Conservation (phyloP, 768 basidiomycete species). For the Guyanaporus albipodus region DNA sequence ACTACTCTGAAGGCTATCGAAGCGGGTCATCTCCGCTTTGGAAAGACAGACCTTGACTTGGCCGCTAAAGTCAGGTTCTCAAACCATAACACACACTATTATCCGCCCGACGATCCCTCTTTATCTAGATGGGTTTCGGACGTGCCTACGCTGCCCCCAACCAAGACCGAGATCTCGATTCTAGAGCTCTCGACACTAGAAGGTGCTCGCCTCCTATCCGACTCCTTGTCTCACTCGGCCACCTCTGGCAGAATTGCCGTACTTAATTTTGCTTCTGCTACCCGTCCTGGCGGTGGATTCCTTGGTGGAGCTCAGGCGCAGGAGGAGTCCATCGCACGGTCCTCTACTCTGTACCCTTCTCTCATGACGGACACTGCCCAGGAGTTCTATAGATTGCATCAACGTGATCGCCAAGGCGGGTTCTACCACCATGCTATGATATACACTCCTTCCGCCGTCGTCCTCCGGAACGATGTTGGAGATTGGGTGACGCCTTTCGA, state of each 20-base stretch:
- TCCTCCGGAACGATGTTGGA: slow-evolving; percentile 64
- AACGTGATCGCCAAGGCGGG: slow-evolving; percentile 42
- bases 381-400: slow-evolving; percentile 62
- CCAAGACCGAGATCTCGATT: slow-evolving; percentile 40
- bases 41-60: slow-evolving; percentile 32
- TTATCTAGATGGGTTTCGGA: slow-evolving; percentile 44
- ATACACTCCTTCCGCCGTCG: slow-evolving; percentile 58
- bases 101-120: slow-evolving; percentile 42
- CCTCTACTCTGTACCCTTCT: slow-evolving; percentile 64
- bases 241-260: slow-evolving; percentile 46
- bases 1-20: slow-evolving; percentile 48
- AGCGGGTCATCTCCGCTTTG: slow-evolving; percentile 38
- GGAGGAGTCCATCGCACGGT: slow-evolving; percentile 76
- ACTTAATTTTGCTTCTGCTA: slow-evolving; percentile 76
- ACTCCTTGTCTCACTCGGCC: slow-evolving; percentile 12
- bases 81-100: slow-evolving; percentile 48
- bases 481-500: slow-evolving; percentile 52
- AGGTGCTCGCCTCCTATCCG: slow-evolving; percentile 45
- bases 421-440: slow-evolving; percentile 80
- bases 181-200: slow-evolving; percentile 63
- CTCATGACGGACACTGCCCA: slow-evolving; percentile 52
- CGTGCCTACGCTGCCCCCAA: slow-evolving; percentile 4
- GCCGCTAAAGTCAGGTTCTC: slow-evolving; percentile 32
- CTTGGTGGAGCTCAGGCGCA: slow-evolving; percentile 69
- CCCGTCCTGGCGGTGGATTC: slow-evolving; percentile 74